Base-by-base conservation (phyloP, 2,329 filamentous ascomycete species). In the Colletotrichum limetticola region DNA sequence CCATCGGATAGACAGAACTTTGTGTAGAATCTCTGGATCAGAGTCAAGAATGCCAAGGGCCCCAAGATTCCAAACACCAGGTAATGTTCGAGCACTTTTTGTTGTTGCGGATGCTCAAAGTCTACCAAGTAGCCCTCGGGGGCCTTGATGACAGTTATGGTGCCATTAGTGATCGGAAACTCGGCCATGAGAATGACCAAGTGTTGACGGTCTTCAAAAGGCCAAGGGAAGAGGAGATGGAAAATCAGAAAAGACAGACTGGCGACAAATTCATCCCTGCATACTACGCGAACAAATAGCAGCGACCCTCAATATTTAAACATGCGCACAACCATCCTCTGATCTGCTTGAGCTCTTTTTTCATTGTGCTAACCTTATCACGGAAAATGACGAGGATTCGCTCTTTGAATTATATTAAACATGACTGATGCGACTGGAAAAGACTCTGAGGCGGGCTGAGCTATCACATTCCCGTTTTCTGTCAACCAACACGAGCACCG, bases 41-140 rank as follows among this genome's bases (percentile, higher is more conserved):
- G 53, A 4, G 76, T 74, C 8, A 79, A 53, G 3, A 78, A 55
- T 1, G 80, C 79, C 49, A 82, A 55, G 1, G 76, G 59, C 1
- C 75, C 78, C 3, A 76, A 70, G 3, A 81, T 67, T 0, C 76
- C 79, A 68, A 80, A 80, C 16, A 81, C 72, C 0, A 78, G 59
- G 16, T 76, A 81, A 16, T 79, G 76, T 0, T 78, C 65, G 1
- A 73, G 35, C 16, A 77, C 77, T 16, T 71, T 75, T 24, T 78
- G 76, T 14, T 75, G 75, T 49, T 76, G 76, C 2, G 82, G 81
- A 53, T 82, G 75, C 2, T 78, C 78, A 56, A 83, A 81, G 61
- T 83, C 75, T 28, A 82, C 78, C 9, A 77, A 76, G 66, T 82
- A 83, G 37, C 76, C 81, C 7, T 75, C 71, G 4, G 81, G 80